These are phyloP conservation scores for Silybum marianum DNA, from an alignment of 129 eudicot genomes.

Conservation along the genomic window DNA sequence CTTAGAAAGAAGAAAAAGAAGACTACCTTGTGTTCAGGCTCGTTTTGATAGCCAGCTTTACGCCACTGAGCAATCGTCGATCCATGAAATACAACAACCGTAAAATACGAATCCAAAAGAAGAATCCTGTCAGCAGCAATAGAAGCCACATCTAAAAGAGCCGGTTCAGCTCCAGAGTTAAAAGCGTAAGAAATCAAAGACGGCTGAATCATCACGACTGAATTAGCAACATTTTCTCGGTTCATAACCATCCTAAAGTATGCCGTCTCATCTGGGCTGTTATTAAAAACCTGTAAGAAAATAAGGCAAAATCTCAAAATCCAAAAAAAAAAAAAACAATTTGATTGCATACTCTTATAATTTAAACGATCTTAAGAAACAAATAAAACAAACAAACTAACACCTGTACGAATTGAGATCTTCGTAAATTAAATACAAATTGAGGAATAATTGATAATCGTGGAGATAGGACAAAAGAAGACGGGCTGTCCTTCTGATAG, in stretches of 20 bases:
- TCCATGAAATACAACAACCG: conserved; percentile 90
- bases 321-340: conserved; percentile 4
- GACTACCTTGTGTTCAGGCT: conserved; percentile 85
- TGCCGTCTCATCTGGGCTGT: conserved; percentile 99
- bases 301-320: conserved; percentile 9
- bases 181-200: conserved; percentile 90
- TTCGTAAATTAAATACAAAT: conserved; percentile 80
- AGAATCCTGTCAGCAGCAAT: conserved; percentile 90
- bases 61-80: conserved; percentile 97
- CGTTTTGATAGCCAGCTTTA: conserved; percentile 89
- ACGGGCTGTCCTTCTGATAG: conserved; percentile 91
- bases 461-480: conserved; percentile 87
- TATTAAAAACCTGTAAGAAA: conserved; percentile 73
- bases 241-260: conserved; percentile 94
- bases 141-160: conserved; percentile 90
- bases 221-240: conserved; percentile 93
- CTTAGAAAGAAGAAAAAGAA: not conserved
- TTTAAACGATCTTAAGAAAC: not conserved
- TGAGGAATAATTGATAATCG: conserved; percentile 94
- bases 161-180: conserved; percentile 89
- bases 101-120: conserved; percentile 86
- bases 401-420: conserved; percentile 97
- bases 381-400: not conserved
- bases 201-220: conserved; percentile 99
- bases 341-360: not conserved